phyloP scores from a whole-genome alignment of 2,329 filamentous ascomycete genomes.

The Colletotrichum lini region DNA sequence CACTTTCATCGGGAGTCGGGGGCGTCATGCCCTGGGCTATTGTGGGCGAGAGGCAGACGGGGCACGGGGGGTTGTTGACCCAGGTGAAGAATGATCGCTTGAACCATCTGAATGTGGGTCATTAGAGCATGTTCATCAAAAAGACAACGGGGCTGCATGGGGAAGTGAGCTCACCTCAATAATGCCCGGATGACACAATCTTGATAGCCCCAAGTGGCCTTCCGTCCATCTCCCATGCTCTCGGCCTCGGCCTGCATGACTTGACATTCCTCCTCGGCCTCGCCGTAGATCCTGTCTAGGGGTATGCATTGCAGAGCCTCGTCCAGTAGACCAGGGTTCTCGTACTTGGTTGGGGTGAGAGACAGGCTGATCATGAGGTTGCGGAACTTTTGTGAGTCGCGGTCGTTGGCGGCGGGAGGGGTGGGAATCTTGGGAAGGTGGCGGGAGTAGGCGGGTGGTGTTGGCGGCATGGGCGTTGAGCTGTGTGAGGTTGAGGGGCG shows the following conservation, averaged over 20 bases:
- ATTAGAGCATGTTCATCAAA: constrained; percentile 27
- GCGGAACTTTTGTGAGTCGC: constrained; percentile 80
- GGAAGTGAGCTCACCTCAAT: constrained; percentile 66
- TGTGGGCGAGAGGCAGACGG: constrained; percentile 85
- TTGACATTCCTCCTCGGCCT: constrained; percentile 94
- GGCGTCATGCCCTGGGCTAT: constrained; percentile 86
- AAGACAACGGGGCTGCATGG: background rate
- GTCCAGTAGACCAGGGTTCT: constrained; percentile 94
- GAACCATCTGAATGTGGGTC: constrained; percentile 79
- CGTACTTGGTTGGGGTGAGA: constrained; percentile 91
- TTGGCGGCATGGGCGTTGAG: constrained; percentile 48
- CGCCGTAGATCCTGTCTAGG: constrained; percentile 90
- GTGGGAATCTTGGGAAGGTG: constrained; percentile 75
- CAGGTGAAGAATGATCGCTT: constrained; percentile 95
- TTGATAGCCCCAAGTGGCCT: constrained; percentile 95
- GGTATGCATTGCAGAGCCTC: constrained; percentile 91
- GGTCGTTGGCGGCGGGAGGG: constrained; percentile 76
- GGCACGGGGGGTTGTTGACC: constrained; percentile 95
- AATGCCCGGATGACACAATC: constrained; percentile 94
- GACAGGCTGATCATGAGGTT: constrained; percentile 90
- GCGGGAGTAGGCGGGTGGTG: constrained; percentile 64
- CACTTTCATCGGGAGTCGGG: constrained; percentile 89
- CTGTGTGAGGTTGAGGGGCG: constrained; percentile 64
- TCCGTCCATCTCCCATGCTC: constrained; percentile 84
- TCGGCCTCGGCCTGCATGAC: constrained; percentile 89